Evolutionary conservation across 1,139 yeast genomes (phyloP), one percentile per base, ranked within the genome.

Genomic region (Yamadazyma atlantica): DNA sequence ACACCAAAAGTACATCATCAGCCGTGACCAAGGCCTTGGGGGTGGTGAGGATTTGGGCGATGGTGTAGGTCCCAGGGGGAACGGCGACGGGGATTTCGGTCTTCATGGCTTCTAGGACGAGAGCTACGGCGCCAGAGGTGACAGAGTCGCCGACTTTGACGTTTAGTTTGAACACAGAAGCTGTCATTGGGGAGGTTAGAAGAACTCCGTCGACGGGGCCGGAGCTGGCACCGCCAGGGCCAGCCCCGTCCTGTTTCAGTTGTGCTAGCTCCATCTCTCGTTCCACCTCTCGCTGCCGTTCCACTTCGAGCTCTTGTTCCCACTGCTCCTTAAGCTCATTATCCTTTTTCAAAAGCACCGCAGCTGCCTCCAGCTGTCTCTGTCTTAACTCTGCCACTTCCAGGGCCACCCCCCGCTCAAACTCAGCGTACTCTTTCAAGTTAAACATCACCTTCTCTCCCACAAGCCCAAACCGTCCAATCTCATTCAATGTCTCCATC

Each of bases 401-500:
- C 16, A 18, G 31, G 13, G 32, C 18, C 6, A 28, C 29, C 8
- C 33, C 25, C 19, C 26, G 27, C 19, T 17, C 16, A 30, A 38
- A 32, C 14, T 35, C n/a, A 15, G 28, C 17, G 29, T 35, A 38
- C 15, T 35, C 34, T 4, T 15, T 24, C 9, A 38, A 28, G 29
- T 38, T 36, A 25, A 38, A 35, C 3, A 16, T 14, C 3, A 33
- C 15, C 7, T 12, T 13, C 17, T 38, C 39, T 2, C 27, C 22
- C 14, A 21, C 23, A 15, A 38, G 30, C 5, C n/a, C 9, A 16
- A 24, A 32, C 14, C 34, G 29, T 3, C 36, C 50, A 13, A 40
- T 45, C 13, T 35, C 40, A 24, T 44, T 82, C 51, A 84, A 80
- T 48, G 77, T 87, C 14, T 80, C 73, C 51, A 74, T 69, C 42